phyloP scores from a whole-genome alignment of 768 basidiomycete genomes.

The Kwoniella pini region DNA sequence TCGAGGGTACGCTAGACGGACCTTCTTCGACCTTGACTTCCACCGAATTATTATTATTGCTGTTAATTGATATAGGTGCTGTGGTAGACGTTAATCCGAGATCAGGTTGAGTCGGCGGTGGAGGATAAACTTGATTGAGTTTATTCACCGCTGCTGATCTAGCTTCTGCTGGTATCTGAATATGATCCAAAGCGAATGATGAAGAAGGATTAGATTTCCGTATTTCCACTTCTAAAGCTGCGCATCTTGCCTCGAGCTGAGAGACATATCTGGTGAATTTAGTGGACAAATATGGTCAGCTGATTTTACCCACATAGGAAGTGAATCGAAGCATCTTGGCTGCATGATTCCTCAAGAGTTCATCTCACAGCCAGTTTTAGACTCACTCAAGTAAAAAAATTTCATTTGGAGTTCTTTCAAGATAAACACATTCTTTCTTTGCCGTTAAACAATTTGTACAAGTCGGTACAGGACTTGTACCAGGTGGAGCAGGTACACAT shows the following conservation, averaged over 20 bases:
- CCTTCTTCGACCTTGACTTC: slow-evolving; percentile 11
- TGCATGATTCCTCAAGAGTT: too few relatives aligned
- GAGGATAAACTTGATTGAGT: slow-evolving; percentile 33
- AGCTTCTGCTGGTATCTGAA: slow-evolving; percentile 28
- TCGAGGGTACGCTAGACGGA: not conserved
- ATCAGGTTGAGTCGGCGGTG: not conserved
- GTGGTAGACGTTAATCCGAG: not conserved
- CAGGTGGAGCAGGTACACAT: slow-evolving; percentile 42
- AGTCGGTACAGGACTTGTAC: slow-evolving; percentile 31
- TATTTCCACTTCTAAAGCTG: slow-evolving; percentile 35
- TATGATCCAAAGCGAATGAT: slow-evolving; percentile 24
- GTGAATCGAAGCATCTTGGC: too few relatives aligned
- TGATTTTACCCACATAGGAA: too few relatives aligned
- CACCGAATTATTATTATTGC: not conserved
- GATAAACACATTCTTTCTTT: slow-evolving; percentile 34
- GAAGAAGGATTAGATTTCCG: slow-evolving; percentile 23
- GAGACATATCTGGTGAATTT: slow-evolving; percentile 31
- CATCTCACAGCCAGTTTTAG: not conserved
- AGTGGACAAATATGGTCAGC: not conserved
- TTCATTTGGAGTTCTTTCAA: slow-evolving; percentile 42
- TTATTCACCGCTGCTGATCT: slow-evolving; percentile 33
- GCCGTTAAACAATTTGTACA: slow-evolving; percentile 37
- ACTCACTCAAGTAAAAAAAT: slow-evolving; percentile 43
- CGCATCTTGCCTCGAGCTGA: slow-evolving; percentile 35
- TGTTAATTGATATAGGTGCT: slow-evolving; percentile 2